phyloP scores from a whole-genome alignment of 129 eudicot species.

The Erigeron canadensis region DNA sequence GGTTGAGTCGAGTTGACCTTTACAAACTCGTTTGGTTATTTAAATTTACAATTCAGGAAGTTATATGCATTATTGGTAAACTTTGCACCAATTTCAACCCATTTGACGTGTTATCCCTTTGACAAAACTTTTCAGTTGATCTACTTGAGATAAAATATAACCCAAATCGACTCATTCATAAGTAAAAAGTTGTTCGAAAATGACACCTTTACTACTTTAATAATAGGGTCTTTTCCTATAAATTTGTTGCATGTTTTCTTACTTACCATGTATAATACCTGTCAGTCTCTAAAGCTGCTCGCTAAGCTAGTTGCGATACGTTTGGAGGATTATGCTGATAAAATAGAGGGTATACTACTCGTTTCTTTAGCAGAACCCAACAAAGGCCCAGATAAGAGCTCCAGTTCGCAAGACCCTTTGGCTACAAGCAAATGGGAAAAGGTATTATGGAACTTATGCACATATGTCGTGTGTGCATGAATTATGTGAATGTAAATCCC shows the following conservation, averaged over 20 bases:
- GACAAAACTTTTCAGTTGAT: neutral
- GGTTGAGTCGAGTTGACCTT: neutral
- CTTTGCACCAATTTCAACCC: neutral
- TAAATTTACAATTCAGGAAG: neutral
- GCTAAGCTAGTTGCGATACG: conserved; percentile 67
- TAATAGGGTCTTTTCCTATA: neutral
- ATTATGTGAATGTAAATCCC: neutral
- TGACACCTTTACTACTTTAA: neutral
- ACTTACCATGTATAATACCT: conserved; percentile 6
- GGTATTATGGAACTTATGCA: conserved; percentile 34
- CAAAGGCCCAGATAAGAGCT: conserved; percentile 39
- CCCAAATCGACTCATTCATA: neutral
- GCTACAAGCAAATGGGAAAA: conserved; percentile 86
- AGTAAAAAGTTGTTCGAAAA: neutral
- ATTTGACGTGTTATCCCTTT: neutral
- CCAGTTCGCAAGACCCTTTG: conserved; percentile 51
- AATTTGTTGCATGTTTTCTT: conserved; percentile 5
- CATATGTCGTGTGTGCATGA: neutral
- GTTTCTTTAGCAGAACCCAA: conserved; percentile 58
- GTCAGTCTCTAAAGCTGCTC: conserved; percentile 65
- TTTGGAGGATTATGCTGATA: conserved; percentile 61
- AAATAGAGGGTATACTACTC: conserved; percentile 53
- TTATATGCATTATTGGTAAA: neutral
- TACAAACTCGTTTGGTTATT: neutral
- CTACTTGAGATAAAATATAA: neutral